Percentiles rank a stretch among this genome's conserved stretches.
Evolutionary conservation across 2,329 filamentous ascomycete species (phyloP).

Genomic region (Pyricularia sp.): DNA sequence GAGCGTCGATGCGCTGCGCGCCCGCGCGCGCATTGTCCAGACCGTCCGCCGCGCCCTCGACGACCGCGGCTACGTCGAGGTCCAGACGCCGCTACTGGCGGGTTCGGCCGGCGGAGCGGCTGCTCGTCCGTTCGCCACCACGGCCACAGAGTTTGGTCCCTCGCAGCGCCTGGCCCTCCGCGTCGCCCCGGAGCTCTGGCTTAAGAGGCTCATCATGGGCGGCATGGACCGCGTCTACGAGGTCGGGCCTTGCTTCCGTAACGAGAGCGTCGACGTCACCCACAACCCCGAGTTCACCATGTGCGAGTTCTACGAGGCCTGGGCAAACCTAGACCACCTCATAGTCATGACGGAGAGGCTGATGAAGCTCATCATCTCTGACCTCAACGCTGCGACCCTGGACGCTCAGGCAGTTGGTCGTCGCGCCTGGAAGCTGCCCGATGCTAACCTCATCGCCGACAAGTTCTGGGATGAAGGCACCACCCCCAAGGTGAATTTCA

Average conservation of each 20-base stretch:
- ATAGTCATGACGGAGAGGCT: slow-evolving; percentile 69
- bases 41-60: slow-evolving; percentile 67
- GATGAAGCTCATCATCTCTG: slow-evolving; percentile 47
- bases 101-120: slow-evolving; percentile 77
- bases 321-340: slow-evolving; percentile 65
- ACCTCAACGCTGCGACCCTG: slow-evolving; percentile 31
- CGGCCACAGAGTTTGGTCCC: slow-evolving; percentile 60
- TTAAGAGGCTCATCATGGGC: slow-evolving; percentile 85
- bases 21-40: slow-evolving; percentile 67
- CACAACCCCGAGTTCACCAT: slow-evolving; percentile 98
- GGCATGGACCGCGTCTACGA: slow-evolving; percentile 87
- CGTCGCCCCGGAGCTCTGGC: slow-evolving; percentile 89
- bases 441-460: not conserved
- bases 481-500: slow-evolving; percentile 68
- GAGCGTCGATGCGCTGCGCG: slow-evolving; percentile 58
- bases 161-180: slow-evolving; percentile 53
- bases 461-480: slow-evolving; percentile 19
- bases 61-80: slow-evolving; percentile 67
- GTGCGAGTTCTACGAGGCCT: slow-evolving; percentile 93
- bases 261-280: slow-evolving; percentile 82
- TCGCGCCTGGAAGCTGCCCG: not conserved
- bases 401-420: slow-evolving; percentile 13
- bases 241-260: slow-evolving; percentile 85
- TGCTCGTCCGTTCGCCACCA: slow-evolving; percentile 77
- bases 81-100: slow-evolving; percentile 82